Percentiles rank a stretch among this genome's conserved stretches.
These are phyloP conservation scores for Fusarium incarnatum DNA, from an alignment of 2,329 filamentous ascomycete genomes.

Conservation along the genomic window DNA sequence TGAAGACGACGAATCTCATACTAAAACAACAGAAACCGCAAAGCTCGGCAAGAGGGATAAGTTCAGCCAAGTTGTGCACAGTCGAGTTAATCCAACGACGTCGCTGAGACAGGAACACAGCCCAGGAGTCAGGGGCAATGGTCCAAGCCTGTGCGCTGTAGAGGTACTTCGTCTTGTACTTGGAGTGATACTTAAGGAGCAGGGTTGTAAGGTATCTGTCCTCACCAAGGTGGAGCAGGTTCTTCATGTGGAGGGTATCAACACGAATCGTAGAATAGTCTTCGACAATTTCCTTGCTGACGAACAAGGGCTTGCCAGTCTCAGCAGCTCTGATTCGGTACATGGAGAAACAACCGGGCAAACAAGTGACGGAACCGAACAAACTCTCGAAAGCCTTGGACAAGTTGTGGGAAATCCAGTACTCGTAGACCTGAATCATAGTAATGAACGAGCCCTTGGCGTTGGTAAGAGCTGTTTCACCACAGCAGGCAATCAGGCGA, in stretches of 20 bases:
- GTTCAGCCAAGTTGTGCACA: constrained; percentile 95
- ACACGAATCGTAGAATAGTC: constrained; percentile 93
- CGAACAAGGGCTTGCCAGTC: constrained; percentile 94
- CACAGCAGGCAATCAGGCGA: constrained; percentile 91
- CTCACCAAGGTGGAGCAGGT: constrained; percentile 93
- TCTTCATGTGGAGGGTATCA: constrained; percentile 99
- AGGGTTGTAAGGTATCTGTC: constrained; percentile 97
- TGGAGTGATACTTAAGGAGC: constrained; percentile 88
- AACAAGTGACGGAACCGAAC: constrained; percentile 96
- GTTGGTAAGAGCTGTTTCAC: constrained; percentile 93
- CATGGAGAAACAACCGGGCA: constrained; percentile 99
- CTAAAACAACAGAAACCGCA: constrained; percentile 99
- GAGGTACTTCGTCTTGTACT: constrained; percentile 99
- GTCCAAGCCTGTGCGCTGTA: constrained; percentile 95
- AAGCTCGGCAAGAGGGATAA: constrained; percentile 91
- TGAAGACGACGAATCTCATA: constrained; percentile 97
- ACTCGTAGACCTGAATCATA: constrained; percentile 99
- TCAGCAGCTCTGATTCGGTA: constrained; percentile 96
- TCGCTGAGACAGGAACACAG: constrained; percentile 95
- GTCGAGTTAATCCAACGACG: constrained; percentile 99
- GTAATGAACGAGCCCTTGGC: constrained; percentile 93
- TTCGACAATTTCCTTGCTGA: constrained; percentile 91
- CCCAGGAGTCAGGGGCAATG: constrained; percentile 93
- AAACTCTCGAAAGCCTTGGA: constrained; percentile 97
- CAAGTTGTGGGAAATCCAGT: constrained; percentile 98